Conservation (phyloP, 1,284 basidiomycete species). For the Rhodotorula sp. region DNA sequence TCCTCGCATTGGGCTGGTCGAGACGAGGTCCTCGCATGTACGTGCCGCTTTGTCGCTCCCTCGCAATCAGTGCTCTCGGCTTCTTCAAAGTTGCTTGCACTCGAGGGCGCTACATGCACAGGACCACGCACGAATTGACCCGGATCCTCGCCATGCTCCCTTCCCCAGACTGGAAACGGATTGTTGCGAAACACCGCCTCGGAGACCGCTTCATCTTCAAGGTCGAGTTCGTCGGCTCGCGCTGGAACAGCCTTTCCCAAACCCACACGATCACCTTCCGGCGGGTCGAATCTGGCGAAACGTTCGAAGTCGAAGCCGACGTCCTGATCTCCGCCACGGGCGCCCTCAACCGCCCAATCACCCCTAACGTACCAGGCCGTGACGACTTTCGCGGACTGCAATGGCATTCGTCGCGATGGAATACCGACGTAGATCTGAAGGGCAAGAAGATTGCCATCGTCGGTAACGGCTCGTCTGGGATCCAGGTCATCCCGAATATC, state of each 20-base stretch:
- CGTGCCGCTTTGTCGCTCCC: background rate
- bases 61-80: background rate
- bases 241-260: conserved; percentile 54
- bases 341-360: conserved; percentile 53
- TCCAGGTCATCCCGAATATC: conserved; percentile 55
- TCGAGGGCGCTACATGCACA: background rate
- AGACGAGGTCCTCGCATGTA: conserved; percentile 12
- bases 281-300: conserved; percentile 43
- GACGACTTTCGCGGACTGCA: conserved; percentile 57
- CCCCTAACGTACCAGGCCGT: conserved; percentile 53
- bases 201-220: conserved; percentile 53
- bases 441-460: conserved; percentile 62
- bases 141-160: background rate
- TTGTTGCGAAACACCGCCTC: conserved; percentile 54
- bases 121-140: background rate
- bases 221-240: conserved; percentile 52
- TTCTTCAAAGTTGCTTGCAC: background rate
- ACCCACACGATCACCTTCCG: conserved; percentile 52
- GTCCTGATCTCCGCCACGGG: conserved; percentile 57
- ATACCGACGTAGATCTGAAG: conserved; percentile 57
- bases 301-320: conserved; percentile 29
- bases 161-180: conserved; percentile 53
- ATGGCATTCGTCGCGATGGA: conserved; percentile 62
- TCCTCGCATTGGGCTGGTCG: conserved; percentile 21
- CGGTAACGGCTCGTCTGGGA: conserved; percentile 59